phyloP scores from a whole-genome alignment of 1,284 basidiomycete species.

The Rhodotorula sp. region DNA sequence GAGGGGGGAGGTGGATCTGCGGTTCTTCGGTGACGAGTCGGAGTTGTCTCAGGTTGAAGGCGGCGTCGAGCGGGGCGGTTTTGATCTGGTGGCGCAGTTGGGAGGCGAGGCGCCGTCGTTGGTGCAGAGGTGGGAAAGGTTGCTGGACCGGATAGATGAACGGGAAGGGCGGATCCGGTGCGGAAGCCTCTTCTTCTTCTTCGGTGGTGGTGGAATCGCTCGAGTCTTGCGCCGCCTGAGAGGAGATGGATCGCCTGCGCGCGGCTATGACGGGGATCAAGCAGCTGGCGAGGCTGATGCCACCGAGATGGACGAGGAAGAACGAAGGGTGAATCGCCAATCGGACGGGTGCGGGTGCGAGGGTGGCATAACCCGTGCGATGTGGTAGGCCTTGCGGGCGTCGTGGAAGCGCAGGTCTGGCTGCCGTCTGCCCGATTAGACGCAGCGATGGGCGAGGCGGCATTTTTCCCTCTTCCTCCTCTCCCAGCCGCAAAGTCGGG shows the following conservation, averaged over 20 bases:
- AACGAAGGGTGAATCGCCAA: constrained; percentile 15
- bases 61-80: constrained; percentile 60
- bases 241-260: background rate
- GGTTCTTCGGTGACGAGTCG: constrained; percentile 29
- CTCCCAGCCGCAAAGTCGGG: no score
- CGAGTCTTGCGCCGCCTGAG: background rate
- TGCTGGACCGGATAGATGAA: constrained; percentile 10
- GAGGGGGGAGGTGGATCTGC: constrained; percentile 17
- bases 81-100: constrained; percentile 39
- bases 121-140: constrained; percentile 12
- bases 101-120: constrained; percentile 20
- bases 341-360: background rate
- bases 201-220: background rate
- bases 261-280: constrained; percentile 29
- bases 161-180: constrained; percentile 5
- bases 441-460: background rate
- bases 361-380: constrained; percentile 7
- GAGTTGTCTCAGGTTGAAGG: constrained; percentile 46
- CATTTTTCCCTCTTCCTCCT: no score
- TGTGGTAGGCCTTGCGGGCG: background rate
- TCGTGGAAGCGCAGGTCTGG: background rate
- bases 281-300: constrained; percentile 27
- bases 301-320: constrained; percentile 33
- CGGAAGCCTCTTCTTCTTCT: background rate
- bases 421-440: background rate